phyloP scores from a whole-genome alignment of 2,329 filamentous ascomycete genomes.

The Truncatella angustata region DNA sequence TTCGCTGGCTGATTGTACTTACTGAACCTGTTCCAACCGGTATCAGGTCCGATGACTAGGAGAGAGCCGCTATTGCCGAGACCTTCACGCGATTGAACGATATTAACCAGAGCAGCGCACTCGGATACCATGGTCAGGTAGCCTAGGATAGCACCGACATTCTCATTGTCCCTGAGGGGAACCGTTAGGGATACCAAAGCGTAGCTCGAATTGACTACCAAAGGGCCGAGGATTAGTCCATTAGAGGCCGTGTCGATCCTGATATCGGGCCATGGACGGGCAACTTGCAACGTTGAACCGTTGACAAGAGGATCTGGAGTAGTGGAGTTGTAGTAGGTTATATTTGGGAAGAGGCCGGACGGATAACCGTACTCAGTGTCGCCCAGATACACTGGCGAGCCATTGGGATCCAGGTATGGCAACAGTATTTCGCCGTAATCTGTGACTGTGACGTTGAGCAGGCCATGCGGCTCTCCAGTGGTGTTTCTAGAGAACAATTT shows the following conservation, averaged over 20 bases:
- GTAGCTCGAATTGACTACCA: conserved; percentile 68
- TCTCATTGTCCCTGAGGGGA: conserved; percentile 69
- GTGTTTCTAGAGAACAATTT: conserved; percentile 69
- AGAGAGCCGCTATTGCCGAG: conserved; percentile 68
- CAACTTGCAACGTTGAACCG: conserved; percentile 40
- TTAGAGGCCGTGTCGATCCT: conserved; percentile 44
- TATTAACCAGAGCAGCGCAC: conserved; percentile 59
- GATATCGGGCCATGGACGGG: conserved; percentile 49
- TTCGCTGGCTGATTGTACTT: conserved; percentile 44
- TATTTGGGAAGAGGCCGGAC: conserved; percentile 71
- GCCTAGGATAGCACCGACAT: conserved; percentile 64
- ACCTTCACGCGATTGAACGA: conserved; percentile 65
- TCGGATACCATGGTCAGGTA: conserved; percentile 82
- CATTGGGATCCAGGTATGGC: conserved; percentile 60
- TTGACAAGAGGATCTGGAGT: conserved; percentile 38
- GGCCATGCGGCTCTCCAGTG: conserved; percentile 45
- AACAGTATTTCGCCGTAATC: conserved; percentile 52
- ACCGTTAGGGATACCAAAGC: conserved; percentile 79
- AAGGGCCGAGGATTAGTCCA: conserved; percentile 74
- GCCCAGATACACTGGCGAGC: conserved; percentile 58
- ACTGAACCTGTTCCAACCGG: conserved; percentile 64
- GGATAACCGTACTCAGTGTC: conserved; percentile 68
- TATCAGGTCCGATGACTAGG: conserved; percentile 67
- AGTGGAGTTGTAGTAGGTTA: conserved; percentile 59
- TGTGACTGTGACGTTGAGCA: conserved; percentile 63